Conservation (phyloP, 2,329 filamentous ascomycete species). For the Xylariaceae sp. region DNA sequence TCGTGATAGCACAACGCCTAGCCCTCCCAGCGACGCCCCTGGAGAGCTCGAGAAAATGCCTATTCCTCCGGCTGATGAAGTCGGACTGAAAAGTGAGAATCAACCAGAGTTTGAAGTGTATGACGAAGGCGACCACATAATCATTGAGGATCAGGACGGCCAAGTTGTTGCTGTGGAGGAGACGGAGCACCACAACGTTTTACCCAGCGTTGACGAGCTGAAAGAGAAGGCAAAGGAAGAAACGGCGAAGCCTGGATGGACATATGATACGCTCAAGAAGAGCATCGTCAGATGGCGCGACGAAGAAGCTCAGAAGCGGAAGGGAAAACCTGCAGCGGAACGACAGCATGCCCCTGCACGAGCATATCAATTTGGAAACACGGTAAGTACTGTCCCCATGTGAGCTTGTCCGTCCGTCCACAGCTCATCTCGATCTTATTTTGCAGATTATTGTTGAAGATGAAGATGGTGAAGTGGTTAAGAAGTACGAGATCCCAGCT, state of each 20-base stretch:
- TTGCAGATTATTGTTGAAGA: conserved; percentile 78
- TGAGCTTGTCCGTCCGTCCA: too few relatives aligned
- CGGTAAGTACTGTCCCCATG: conserved; percentile 39
- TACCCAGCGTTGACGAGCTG: conserved; percentile 18
- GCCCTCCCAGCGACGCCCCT: conserved; percentile 16
- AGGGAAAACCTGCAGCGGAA: conserved; percentile 52
- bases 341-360: conserved; percentile 68
- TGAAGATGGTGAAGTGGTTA: conserved; percentile 80
- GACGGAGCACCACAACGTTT: conserved; percentile 21
- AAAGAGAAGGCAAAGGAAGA: conserved; percentile 33
- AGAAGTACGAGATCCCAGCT: conserved; percentile 71
- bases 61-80: conserved; percentile 23
- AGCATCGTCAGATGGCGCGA: conserved; percentile 50
- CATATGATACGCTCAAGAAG: conserved; percentile 45
- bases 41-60: conserved; percentile 23
- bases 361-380: conserved; percentile 83
- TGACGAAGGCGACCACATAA: conserved; percentile 72
- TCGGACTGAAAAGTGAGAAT: conserved; percentile 10
- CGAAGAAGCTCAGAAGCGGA: conserved; percentile 60
- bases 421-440: neutral
- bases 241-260: conserved; percentile 38
- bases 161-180: conserved; percentile 71
- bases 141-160: conserved; percentile 83
- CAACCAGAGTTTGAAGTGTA: conserved; percentile 60
- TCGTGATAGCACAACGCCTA: conserved; percentile 24